Conservation (phyloP, 495 filamentous ascomycete species). For the Platismatia glauca region DNA sequence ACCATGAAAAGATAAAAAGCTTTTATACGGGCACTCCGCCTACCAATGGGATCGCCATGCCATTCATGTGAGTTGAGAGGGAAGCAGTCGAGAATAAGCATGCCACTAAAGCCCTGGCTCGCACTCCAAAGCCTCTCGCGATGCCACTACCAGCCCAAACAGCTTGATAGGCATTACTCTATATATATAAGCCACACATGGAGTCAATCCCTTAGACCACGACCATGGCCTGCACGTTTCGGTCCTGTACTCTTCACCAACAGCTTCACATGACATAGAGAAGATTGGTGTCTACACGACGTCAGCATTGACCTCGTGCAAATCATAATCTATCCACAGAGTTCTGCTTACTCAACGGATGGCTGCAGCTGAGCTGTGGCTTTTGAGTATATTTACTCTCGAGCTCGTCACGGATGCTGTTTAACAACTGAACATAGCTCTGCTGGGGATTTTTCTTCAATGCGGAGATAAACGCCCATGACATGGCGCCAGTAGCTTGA, state of each 20-base stretch:
- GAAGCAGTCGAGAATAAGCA: too few species aligned
- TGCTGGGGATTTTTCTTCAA: conserved; percentile 97
- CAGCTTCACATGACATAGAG: conserved; percentile 18
- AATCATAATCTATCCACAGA: not conserved
- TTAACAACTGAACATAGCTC: conserved; percentile 91
- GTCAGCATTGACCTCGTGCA: not conserved
- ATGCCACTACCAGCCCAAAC: too few species aligned
- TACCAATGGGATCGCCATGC: too few species aligned
- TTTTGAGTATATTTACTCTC: conserved; percentile 86
- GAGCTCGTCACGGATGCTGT: conserved; percentile 90
- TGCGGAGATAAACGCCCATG: conserved; percentile 88
- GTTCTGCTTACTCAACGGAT: conserved; percentile 70
- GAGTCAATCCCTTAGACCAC: not conserved
- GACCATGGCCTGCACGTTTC: not conserved
- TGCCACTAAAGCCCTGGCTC: too few species aligned
- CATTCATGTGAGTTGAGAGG: too few species aligned
- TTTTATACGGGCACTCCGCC: too few species aligned
- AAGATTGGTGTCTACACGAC: conserved; percentile 14
- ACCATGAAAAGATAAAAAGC: too few species aligned
- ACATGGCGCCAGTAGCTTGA: conserved; percentile 95
- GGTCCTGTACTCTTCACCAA: not conserved
- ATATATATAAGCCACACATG: not conserved
- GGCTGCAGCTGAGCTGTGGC: conserved; percentile 92
- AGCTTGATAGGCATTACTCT: not conserved
- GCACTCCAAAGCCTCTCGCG: too few species aligned